Base-by-base conservation (phyloP, 2,329 filamentous ascomycete species). In the Thelonectria blattea region DNA sequence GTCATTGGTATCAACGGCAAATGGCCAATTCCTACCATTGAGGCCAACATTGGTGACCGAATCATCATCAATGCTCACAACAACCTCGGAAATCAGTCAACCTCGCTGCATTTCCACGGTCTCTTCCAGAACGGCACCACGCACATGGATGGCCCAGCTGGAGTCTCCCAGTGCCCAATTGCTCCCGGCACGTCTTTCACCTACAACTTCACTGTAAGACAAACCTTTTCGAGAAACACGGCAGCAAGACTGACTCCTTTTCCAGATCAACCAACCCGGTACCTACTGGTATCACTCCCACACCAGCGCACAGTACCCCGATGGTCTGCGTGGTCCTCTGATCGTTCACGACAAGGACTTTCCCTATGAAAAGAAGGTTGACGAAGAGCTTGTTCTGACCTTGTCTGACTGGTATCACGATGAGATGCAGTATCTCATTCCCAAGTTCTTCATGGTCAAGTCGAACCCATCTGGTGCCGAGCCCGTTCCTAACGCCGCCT, bases 251-350 rank as follows among this genome's bases (percentile, higher is more conserved):
- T 64, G 24, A 68, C 56, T 22, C 12, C 6, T n/a, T 11, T 5
- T 27, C 27, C 49, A 83, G 88, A 73, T 83, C 56, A 71, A 86
- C 50, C 89, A 91, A 77, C 82, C 88, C 0, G 91, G 90, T 27
- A 91, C 89, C 1, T 93, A 91, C 74, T 93, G 90, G 91, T 93
- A 93, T 66, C 89, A 92, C 72, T 89, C 87, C 5, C 89, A 92
- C 71, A 81, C 82, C 20, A 80, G 81, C 62, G 87, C 83, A 22
- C 88, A 91, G 71, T 91, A 91, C 63, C 88, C 89, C 2, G 89
- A 92, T 71, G 89, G 89, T 11, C 78, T 91, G 6, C 81, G 88
- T 20, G 88, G 83, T 0, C 82, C 88, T 1, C 74, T 91, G 32
- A 83, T 91, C 55, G 79, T 91, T 18, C 84, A 90, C 51, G 88